Evolutionary conservation across 176 grass and related monocot species (phyloP).

Genomic region (Raddia distichophylla): DNA sequence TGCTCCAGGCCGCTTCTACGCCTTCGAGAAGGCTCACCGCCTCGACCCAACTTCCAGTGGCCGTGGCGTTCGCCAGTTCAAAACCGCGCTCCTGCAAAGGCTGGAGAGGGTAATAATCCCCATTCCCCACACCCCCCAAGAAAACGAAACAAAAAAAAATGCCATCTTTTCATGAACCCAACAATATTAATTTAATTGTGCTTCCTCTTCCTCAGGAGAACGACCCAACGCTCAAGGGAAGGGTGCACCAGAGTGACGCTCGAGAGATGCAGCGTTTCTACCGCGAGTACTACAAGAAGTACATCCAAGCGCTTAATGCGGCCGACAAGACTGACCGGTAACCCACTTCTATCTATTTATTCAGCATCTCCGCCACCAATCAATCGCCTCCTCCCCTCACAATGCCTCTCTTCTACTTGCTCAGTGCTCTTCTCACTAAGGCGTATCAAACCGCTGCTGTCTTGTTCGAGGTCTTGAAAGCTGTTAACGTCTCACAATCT

Average conservation of each 20-base stretch:
- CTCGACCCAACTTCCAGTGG: conserved; percentile 81
- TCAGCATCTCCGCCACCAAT: background rate
- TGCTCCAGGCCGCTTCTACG: conserved; percentile 75
- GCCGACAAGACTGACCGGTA: conserved; percentile 94
- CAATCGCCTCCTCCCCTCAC: background rate
- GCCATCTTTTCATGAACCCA: background rate
- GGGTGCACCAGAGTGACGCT: conserved; percentile 88
- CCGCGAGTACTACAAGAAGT: conserved; percentile 89
- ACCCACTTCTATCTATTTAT: background rate
- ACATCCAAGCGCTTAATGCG: conserved; percentile 85
- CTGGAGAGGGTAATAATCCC: conserved; percentile 61
- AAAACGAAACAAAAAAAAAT: background rate
- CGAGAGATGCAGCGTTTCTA: conserved; percentile 94
- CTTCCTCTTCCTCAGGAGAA: conserved; percentile 57
- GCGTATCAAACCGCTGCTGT: conserved; percentile 95
- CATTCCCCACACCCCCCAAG: no score
- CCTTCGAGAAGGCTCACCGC: conserved; percentile 87
- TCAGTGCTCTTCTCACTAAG: conserved; percentile 86
- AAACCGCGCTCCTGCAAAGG: conserved; percentile 80
- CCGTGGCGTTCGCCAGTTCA: conserved; percentile 88
- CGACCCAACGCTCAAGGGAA: conserved; percentile 88
- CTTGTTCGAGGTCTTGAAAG: conserved; percentile 93
- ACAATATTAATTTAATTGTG: no score
- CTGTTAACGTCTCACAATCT: conserved; percentile 88
- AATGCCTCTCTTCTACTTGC: background rate